These are phyloP conservation scores for Cladosporium colombiae DNA, from an alignment of 2,329 filamentous ascomycete species.

Conservation along the genomic window DNA sequence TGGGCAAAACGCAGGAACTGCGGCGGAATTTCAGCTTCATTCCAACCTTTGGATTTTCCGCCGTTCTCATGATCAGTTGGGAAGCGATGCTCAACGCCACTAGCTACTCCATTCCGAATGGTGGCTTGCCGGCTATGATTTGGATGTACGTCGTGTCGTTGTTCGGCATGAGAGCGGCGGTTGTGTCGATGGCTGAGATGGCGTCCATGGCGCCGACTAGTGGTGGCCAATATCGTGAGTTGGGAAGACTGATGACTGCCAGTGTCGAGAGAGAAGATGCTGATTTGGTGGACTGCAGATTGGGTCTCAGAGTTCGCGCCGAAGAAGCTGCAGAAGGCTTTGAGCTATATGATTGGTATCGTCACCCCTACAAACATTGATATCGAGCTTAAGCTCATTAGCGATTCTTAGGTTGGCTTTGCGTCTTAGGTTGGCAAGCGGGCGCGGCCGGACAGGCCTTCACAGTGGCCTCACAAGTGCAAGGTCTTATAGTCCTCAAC, in stretches of 20 bases:
- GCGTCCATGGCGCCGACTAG: conserved; percentile 7
- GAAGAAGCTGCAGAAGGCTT: background rate
- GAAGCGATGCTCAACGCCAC: background rate
- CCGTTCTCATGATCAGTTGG: conserved; percentile 23
- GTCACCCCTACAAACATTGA: background rate
- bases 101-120: background rate
- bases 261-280: background rate
- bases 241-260: background rate
- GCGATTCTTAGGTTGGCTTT: conserved; percentile 33
- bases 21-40: conserved; percentile 3
- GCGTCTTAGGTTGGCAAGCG: conserved; percentile 30
- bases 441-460: conserved; percentile 46
- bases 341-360: background rate
- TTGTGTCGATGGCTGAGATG: conserved; percentile 13
- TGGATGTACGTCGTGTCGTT: conserved; percentile 6
- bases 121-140: background rate
- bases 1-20: conserved; percentile 2
- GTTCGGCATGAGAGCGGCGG: background rate
- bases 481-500: conserved; percentile 39
- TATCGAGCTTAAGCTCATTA: background rate
- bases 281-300: conserved; percentile 10
- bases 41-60: conserved; percentile 16
- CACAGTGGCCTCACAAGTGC: conserved; percentile 42
- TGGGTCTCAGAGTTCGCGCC: background rate
- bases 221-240: conserved; percentile 10